Evolutionary conservation across 116 monocot genomes (phyloP).

Genomic region (Iris pallida): DNA sequence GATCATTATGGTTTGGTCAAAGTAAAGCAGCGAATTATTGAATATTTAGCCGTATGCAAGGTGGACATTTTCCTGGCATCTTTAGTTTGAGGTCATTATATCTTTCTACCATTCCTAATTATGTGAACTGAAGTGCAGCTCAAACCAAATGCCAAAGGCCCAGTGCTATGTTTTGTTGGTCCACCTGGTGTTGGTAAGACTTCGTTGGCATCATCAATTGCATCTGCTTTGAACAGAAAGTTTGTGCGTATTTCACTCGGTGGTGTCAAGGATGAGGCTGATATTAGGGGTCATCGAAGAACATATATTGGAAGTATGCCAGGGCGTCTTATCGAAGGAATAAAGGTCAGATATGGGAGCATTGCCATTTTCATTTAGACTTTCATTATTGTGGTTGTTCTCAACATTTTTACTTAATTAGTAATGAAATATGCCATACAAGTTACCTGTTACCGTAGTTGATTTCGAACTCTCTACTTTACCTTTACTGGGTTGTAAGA

Average conservation of each 20-base stretch:
- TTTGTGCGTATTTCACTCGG: conserved; percentile 92
- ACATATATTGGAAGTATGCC: conserved; percentile 99
- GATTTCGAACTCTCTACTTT: too few relatives aligned
- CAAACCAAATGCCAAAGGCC: conserved; percentile 97
- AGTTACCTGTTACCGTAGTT: too few relatives aligned
- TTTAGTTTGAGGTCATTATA: conserved; percentile 52
- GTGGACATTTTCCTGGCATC: conserved; percentile 28
- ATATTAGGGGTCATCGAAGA: conserved; percentile 94
- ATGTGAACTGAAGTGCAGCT: conserved; percentile 52
- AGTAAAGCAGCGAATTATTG: conserved; percentile 97
- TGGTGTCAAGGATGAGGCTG: conserved; percentile 98
- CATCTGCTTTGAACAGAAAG: conserved; percentile 81
- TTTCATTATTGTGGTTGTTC: background rate
- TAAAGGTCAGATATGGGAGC: conserved; percentile 53
- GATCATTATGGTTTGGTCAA: conserved; percentile 91
- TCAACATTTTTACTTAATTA: too few relatives aligned
- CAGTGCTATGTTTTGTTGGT: conserved; percentile 95
- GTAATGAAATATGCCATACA: too few relatives aligned
- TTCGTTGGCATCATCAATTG: conserved; percentile 96
- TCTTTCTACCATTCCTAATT: conserved; percentile 51
- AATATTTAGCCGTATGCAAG: conserved; percentile 97
- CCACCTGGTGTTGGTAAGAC: conserved; percentile 99
- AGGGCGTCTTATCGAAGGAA: conserved; percentile 91
- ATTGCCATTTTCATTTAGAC: background rate
- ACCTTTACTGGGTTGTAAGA: too few relatives aligned